Evolutionary conservation across 164 flowering plant species (phyloP).

Genomic region (Akebia trifoliata): DNA sequence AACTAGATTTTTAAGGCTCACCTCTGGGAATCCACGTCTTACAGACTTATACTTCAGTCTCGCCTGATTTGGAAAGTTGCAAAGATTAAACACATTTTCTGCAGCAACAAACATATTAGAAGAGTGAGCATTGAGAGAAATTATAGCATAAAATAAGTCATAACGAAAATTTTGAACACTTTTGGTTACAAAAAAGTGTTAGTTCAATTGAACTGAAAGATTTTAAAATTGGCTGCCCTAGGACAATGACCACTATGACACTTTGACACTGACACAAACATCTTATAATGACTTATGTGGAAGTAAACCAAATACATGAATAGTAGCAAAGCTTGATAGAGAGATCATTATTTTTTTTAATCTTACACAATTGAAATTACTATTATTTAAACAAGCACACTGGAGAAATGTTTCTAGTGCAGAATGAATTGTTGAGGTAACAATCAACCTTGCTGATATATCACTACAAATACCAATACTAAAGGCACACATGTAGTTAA

Average conservation of each 20-base stretch:
- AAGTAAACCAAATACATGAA: not conserved
- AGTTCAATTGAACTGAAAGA: not conserved
- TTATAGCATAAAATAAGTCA: not conserved
- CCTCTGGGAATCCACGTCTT: slow-evolving; percentile 82
- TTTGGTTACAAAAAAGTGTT: not conserved
- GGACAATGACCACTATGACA: no score
- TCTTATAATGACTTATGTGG: no score
- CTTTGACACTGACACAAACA: no score
- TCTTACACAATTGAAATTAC: not conserved
- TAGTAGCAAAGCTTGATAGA: not conserved
- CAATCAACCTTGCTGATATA: no score
- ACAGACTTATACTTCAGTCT: slow-evolving; percentile 60
- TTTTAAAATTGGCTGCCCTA: not conserved
- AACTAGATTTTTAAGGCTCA: slow-evolving; percentile 20
- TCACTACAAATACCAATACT: no score
- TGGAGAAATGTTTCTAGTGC: no score
- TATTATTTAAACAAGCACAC: no score
- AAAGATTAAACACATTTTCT: slow-evolving; percentile 95
- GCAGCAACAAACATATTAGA: slow-evolving; percentile 25
- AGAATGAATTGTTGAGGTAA: no score
- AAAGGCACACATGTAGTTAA: no score
- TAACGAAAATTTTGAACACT: not conserved
- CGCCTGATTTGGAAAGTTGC: slow-evolving; percentile 59
- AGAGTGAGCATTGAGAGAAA: not conserved
- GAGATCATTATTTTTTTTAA: not conserved